Evolutionary conservation across 2,329 filamentous ascomycete genomes (phyloP).

Genomic region (Ilyonectria mors-panacis): DNA sequence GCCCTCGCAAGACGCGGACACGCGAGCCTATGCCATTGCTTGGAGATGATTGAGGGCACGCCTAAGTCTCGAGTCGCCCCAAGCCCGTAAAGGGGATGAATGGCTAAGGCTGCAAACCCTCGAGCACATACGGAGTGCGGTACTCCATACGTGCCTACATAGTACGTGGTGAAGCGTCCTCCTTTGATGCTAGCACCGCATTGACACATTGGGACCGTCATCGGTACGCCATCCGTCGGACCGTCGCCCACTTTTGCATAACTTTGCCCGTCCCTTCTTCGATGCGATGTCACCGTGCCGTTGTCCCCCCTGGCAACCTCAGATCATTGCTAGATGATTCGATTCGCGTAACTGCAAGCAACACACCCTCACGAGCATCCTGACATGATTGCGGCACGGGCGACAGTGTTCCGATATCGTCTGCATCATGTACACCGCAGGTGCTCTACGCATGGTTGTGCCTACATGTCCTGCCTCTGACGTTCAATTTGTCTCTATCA

Average conservation of each 20-base stretch:
- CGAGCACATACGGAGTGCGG: not conserved
- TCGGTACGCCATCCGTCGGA: not conserved
- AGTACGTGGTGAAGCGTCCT: not conserved
- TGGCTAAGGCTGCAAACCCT: not conserved
- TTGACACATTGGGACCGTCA: not conserved
- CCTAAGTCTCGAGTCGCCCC: not conserved
- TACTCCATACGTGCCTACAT: too few species aligned
- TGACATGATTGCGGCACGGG: slow-evolving; percentile 15
- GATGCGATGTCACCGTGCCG: slow-evolving; percentile 15
- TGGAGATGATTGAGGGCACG: not conserved
- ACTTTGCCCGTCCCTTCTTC: slow-evolving; percentile 8
- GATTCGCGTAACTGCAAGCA: slow-evolving; percentile 3
- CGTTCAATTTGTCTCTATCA: slow-evolving; percentile 22
- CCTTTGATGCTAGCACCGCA: not conserved
- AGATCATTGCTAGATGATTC: slow-evolving; percentile 10
- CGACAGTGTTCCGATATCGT: slow-evolving; percentile 9
- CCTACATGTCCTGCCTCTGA: slow-evolving; percentile 14
- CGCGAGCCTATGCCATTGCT: slow-evolving; percentile 9
- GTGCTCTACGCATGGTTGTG: not conserved
- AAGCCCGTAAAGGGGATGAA: not conserved
- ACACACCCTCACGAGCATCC: slow-evolving; percentile 14
- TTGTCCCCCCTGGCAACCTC: slow-evolving; percentile 12
- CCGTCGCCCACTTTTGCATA: slow-evolving; percentile 4
- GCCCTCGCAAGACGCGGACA: not conserved
- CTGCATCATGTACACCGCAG: slow-evolving; percentile 13